Evolutionary conservation across 495 filamentous ascomycete genomes (phyloP).

Genomic region (Lasiosphaeria hispida): DNA sequence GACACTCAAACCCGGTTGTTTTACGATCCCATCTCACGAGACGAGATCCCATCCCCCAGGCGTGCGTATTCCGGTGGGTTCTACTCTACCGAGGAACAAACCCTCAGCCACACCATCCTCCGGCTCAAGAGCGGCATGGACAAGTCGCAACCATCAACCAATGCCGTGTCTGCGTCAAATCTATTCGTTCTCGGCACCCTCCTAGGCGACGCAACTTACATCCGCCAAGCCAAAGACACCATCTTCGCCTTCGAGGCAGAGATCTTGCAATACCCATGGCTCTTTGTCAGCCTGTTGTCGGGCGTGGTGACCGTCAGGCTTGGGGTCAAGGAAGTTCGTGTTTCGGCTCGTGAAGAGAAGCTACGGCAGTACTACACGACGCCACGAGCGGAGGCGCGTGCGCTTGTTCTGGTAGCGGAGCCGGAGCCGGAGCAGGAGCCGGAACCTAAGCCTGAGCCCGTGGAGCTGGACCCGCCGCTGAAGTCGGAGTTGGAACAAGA

Average conservation of each 20-base stretch:
- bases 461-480: too few species aligned
- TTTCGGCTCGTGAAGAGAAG: conserved; percentile 2
- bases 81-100: conserved; percentile 71
- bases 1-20: conserved; percentile 68
- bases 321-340: conserved; percentile 31
- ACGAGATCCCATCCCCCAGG: conserved; percentile 38
- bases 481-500: too few species aligned
- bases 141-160: conserved; percentile 81
- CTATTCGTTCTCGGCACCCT: conserved; percentile 73
- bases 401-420: conserved; percentile 4
- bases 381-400: conserved; percentile 20
- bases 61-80: conserved; percentile 62
- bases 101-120: conserved; percentile 72
- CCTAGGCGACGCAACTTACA: conserved; percentile 65
- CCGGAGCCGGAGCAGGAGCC: background rate
- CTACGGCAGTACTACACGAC: conserved; percentile 5
- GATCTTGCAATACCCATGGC: conserved; percentile 85
- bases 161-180: conserved; percentile 80
- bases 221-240: conserved; percentile 65
- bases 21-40: conserved; percentile 49
- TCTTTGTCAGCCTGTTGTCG: conserved; percentile 77
- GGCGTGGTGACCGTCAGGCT: conserved; percentile 67
- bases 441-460: background rate
- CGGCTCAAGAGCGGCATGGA: conserved; percentile 94
- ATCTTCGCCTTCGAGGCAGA: conserved; percentile 83